Base-by-base conservation (phyloP, 805 yeast species). In the Zygosaccharomyces siamensis region DNA sequence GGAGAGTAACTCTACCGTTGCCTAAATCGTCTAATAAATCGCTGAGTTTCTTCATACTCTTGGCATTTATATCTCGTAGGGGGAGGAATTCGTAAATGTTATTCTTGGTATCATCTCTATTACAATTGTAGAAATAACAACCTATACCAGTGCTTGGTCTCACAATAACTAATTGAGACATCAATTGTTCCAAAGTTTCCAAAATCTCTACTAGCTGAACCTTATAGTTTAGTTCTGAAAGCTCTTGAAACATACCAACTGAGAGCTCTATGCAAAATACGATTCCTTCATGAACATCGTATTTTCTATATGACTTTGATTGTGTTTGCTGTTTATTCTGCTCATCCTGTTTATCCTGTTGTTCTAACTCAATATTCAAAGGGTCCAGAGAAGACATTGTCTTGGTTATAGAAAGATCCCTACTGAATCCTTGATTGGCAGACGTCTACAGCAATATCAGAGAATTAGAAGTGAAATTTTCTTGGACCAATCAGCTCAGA, bases 111-210 rank as follows among this genome's bases (percentile, higher is more conserved):
- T 65, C 67, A 0, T 73, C 67, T 47, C 46, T 70, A 45, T 53
- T 58, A 64, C 78, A 77, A 60, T 77, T 80, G 66, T 78, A 80
- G 12, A 85, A 61, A 58, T 82, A 78, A 41, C 89, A 77, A 0
- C 96, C 97, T 23, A 88, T 70, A 0, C 88, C 90, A 1, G 92
- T 84, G 39, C 73, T 72, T 1, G 89, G 87, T 33, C 79, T 66
- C 0, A 84, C 74, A 30, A 85, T 79, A 1, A 85, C 79, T 49
- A 87, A 70, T 43, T 80, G 83, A 3, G 83, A 72, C 68, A 89
- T 77, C 31, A 88, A 68, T n/a, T 78, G 80, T 45, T 75, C 71
- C 5, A 86, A 71, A 1, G 85, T 74, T 11, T 72, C 72, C 14
- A 90, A 59, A 7, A 84, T 79, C 51, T 75, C 79, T 28, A 69